These are phyloP conservation scores for Botrytis pseudocinerea DNA, from an alignment of 2,329 filamentous ascomycete species.

Conservation along the genomic window DNA sequence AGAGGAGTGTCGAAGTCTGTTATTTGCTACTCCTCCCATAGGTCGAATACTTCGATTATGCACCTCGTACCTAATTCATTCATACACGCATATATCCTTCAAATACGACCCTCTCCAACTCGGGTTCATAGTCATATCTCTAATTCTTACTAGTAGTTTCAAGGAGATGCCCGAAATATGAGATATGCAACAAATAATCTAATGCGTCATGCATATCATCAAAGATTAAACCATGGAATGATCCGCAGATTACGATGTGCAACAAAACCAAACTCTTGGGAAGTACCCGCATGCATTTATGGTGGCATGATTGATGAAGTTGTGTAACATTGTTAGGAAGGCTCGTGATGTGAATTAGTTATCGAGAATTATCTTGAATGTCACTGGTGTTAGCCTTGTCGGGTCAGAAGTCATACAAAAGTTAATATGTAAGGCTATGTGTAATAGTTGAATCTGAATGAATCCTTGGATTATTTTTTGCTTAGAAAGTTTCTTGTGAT, in stretches of 20 bases:
- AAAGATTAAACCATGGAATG: constrained; percentile 14
- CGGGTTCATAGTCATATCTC: not conserved
- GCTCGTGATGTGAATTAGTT: not conserved
- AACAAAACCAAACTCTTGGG: constrained; percentile 7
- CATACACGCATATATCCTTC: not conserved
- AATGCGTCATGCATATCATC: not conserved
- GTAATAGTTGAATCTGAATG: too few relatives aligned
- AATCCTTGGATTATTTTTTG: not conserved
- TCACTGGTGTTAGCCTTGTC: constrained; percentile 10
- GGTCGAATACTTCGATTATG: not conserved
- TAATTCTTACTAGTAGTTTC: not conserved
- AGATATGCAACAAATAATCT: not conserved
- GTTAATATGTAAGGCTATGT: not conserved
- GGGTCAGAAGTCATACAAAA: not conserved
- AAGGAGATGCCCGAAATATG: not conserved
- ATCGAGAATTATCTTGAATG: constrained; percentile 10
- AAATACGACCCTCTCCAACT: not conserved
- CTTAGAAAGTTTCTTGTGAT: not conserved
- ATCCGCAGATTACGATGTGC: constrained; percentile 18
- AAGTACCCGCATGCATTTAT: not conserved
- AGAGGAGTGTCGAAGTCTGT: too few relatives aligned
- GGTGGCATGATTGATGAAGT: not conserved
- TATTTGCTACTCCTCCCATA: not conserved
- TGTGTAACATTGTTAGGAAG: not conserved
- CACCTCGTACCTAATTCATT: not conserved